These are phyloP conservation scores for Penicillium sp. DNA, from an alignment of 2,329 filamentous ascomycete species.

Conservation along the genomic window DNA sequence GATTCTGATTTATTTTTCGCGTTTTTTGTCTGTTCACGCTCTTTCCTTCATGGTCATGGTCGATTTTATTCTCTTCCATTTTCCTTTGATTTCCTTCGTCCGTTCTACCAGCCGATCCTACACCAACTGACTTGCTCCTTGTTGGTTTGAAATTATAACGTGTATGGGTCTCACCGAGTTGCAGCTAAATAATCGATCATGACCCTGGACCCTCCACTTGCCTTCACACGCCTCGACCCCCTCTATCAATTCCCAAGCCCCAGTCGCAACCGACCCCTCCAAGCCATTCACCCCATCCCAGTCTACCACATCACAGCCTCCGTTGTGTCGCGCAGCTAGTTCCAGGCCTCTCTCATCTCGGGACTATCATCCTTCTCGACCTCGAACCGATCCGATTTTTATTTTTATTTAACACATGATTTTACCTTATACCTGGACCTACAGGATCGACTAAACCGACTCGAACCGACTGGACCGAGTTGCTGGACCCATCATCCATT, in stretches of 20 bases:
- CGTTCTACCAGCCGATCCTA: background rate
- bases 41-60: background rate
- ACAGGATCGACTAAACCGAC: background rate
- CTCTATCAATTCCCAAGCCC: slow-evolving; percentile 31
- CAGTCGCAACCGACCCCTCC: slow-evolving; percentile 21
- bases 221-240: slow-evolving; percentile 10
- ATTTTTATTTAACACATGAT: background rate
- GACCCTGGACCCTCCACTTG: slow-evolving; percentile 40
- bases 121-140: background rate
- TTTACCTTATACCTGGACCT: slow-evolving; percentile 1
- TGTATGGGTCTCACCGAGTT: slow-evolving; percentile 32
- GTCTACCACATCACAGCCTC: background rate
- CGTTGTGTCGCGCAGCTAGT: slow-evolving; percentile 7
- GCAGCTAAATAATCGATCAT: slow-evolving; percentile 47
- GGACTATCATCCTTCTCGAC: background rate
- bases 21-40: background rate
- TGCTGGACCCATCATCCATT: background rate
- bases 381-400: background rate
- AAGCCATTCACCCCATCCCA: slow-evolving; percentile 1
- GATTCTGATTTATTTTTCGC: slow-evolving; percentile 1
- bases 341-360: background rate
- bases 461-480: slow-evolving; percentile 3
- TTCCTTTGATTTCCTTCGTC: slow-evolving; percentile 10
- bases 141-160: slow-evolving; percentile 7
- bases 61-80: slow-evolving; percentile 13